Percentiles rank a stretch among this genome's conserved stretches.
phyloP scores from a whole-genome alignment of 495 filamentous ascomycete genomes.

The Neurospora sp. region DNA sequence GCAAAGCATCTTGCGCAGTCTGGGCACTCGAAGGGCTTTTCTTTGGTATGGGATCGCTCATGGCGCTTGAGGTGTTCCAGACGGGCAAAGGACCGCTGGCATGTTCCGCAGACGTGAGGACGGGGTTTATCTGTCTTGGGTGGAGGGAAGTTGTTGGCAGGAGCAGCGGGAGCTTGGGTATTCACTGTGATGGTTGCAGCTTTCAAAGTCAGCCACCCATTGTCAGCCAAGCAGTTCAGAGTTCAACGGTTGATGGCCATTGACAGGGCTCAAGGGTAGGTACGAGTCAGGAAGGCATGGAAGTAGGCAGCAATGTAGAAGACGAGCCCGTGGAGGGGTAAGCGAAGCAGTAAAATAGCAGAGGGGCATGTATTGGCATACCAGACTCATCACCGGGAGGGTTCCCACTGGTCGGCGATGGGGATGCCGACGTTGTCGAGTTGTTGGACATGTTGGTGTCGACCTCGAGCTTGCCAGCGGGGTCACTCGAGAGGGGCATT shows the following conservation, averaged over 20 bases:
- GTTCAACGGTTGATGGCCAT: background rate
- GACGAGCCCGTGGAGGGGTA: background rate
- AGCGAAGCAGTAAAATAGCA: background rate
- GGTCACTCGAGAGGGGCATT: constrained; percentile 25
- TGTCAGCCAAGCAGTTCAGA: background rate
- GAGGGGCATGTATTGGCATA: constrained; percentile 10
- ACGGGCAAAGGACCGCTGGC: constrained; percentile 84
- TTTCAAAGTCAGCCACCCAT: constrained; percentile 14
- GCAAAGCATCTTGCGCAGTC: constrained; percentile 95
- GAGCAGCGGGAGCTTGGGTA: constrained; percentile 30
- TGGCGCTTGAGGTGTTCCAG: constrained; percentile 97
- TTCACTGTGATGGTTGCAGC: constrained; percentile 43
- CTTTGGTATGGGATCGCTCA: constrained; percentile 97
- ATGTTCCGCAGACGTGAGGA: constrained; percentile 90
- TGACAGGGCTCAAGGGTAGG: background rate
- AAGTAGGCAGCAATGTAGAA: background rate
- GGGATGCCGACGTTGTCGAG: constrained; percentile 11
- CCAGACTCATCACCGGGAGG: constrained; percentile 26
- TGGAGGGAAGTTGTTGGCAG: constrained; percentile 45
- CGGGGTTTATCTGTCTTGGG: constrained; percentile 96
- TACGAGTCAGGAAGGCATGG: background rate
- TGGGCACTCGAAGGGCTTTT: constrained; percentile 97
- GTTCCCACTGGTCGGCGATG: constrained; percentile 10
- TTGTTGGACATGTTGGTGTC: constrained; percentile 23
- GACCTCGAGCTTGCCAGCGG: constrained; percentile 17